Evolutionary conservation across 352 stramenopile genomes (phyloP), one percentile per base, ranked within the genome.

Genomic region (Globisporangium parvum): DNA sequence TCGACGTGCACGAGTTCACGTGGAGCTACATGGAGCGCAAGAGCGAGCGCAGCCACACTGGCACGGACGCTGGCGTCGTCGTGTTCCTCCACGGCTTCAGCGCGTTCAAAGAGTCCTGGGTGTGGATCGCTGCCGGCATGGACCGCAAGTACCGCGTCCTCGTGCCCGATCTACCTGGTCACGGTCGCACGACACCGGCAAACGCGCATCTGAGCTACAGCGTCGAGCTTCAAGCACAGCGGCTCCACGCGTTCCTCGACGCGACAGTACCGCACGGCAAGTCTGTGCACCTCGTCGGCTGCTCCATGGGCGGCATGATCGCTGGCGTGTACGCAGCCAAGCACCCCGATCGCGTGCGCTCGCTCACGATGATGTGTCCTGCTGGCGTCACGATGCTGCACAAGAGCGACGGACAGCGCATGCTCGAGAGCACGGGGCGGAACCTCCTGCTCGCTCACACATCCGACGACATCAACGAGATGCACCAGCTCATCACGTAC

Each of bases 221-320:
- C 0, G 74, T 80, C 49, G 71, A 75, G 21, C 64, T 63, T 2
- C 80, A 91, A 42, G 76, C 79, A 12, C 40, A 62, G 14, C 66
- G 79, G 3, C 63, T 91, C 45, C 67, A 88, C 52, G 51, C 70
- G 33, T 89, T 91, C 49, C 55, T 91, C 6, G 58, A 84, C n/a
- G 67, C 62, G 28, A 70, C 75, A 15, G 61, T 91, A 21, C 57
- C 65, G 10, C 23, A 61, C 11, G 60, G 77, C 52, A 71, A 75
- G 51, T 82, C 79, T 59, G 65, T 91, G 20, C 80, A 91, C 46
- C 46, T 91, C 11, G 62, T 89, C 15, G 80, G 80, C 8, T 87
- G 77, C 62, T 88, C 76, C 49, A 89, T 91, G 80, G 80, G 80
- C 40, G 80, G 78, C 14, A 85, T 91, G 76, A 65, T 91, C 41